Conservation (phyloP, 2,329 filamentous ascomycete genomes). For the Epichloe scottii region DNA sequence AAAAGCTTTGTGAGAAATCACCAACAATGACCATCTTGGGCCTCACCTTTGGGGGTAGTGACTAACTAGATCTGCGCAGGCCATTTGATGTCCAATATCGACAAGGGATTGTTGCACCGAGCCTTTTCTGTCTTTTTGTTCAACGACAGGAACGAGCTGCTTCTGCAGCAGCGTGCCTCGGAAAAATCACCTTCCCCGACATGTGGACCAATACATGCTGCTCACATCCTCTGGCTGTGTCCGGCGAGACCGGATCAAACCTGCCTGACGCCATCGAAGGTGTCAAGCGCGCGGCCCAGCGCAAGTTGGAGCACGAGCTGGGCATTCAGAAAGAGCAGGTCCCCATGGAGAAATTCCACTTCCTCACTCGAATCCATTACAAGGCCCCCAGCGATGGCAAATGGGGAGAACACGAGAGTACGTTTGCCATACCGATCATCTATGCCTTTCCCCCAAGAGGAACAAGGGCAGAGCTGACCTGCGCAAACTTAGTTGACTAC, state of each 20-base stretch:
- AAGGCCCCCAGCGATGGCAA: constrained; percentile 93
- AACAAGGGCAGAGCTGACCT: neutral
- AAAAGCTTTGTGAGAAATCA: constrained; percentile 73
- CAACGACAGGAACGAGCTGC: constrained; percentile 80
- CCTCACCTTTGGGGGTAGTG: neutral
- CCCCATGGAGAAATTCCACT: constrained; percentile 80
- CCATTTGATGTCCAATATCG: constrained; percentile 98
- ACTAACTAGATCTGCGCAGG: constrained; percentile 37
- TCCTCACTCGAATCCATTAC: constrained; percentile 95
- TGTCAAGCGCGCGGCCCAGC: constrained; percentile 81
- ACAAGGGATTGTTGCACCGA: constrained; percentile 88
- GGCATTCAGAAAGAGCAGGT: constrained; percentile 85
- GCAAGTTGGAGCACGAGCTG: constrained; percentile 89
- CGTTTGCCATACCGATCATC: constrained; percentile 22
- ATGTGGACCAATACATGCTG: constrained; percentile 99
- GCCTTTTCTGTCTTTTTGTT: constrained; percentile 98
- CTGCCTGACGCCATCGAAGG: constrained; percentile 70
- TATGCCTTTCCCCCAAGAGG: neutral
- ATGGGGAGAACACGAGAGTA: constrained; percentile 98
- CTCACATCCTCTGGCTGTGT: constrained; percentile 87
- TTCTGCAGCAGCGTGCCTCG: constrained; percentile 85
- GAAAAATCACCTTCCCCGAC: constrained; percentile 99
- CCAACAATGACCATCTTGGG: neutral
- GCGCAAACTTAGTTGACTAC: constrained; percentile 62
- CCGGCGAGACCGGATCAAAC: constrained; percentile 77